phyloP scores from a whole-genome alignment of 116 monocot genomes.

The Trichopus zeylanicus region DNA sequence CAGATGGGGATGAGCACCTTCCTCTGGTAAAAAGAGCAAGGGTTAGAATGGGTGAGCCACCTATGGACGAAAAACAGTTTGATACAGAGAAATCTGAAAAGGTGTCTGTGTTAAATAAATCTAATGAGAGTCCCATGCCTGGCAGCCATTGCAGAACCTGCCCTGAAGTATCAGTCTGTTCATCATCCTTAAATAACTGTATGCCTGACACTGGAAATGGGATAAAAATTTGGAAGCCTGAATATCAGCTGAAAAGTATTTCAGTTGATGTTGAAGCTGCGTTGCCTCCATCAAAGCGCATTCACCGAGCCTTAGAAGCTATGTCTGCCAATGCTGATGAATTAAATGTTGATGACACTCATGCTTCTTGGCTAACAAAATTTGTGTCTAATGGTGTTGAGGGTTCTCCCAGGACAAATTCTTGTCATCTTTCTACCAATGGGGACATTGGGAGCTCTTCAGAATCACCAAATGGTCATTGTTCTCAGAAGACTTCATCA shows the following conservation, averaged over 20 bases:
- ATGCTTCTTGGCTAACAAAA: slow-evolving; percentile 12
- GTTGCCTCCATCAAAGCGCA: slow-evolving; percentile 93
- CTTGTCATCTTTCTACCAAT: slow-evolving; percentile 7
- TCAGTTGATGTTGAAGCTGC: slow-evolving; percentile 75
- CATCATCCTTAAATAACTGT: slow-evolving; percentile 13
- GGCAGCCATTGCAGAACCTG: slow-evolving; percentile 7
- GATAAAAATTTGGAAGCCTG: slow-evolving; percentile 23
- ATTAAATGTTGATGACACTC: slow-evolving; percentile 27
- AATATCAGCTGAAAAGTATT: slow-evolving; percentile 21
- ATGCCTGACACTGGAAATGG: slow-evolving; percentile 9
- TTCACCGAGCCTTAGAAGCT: slow-evolving; percentile 94
- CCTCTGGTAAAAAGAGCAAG: slow-evolving; percentile 97
- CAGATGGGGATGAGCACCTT: slow-evolving; percentile 88
- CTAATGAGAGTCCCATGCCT: slow-evolving; percentile 3
- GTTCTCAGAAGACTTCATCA: slow-evolving; percentile 6
- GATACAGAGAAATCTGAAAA: slow-evolving; percentile 14
- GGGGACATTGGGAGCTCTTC: slow-evolving; percentile 6
- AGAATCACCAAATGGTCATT: slow-evolving; percentile 2
- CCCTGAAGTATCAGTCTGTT: slow-evolving; percentile 8
- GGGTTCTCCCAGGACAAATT: slow-evolving; percentile 10
- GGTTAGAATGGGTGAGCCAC: slow-evolving; percentile 61
- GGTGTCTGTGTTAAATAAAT: not conserved
- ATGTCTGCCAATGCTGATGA: slow-evolving; percentile 97
- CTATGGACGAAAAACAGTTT: slow-evolving; percentile 30
- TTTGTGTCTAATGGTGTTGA: slow-evolving; percentile 12